Percentiles rank a stretch among this genome's conserved stretches.
These are phyloP conservation scores for Colletotrichum sp. DNA, from an alignment of 2,329 filamentous ascomycete species.

Conservation along the genomic window DNA sequence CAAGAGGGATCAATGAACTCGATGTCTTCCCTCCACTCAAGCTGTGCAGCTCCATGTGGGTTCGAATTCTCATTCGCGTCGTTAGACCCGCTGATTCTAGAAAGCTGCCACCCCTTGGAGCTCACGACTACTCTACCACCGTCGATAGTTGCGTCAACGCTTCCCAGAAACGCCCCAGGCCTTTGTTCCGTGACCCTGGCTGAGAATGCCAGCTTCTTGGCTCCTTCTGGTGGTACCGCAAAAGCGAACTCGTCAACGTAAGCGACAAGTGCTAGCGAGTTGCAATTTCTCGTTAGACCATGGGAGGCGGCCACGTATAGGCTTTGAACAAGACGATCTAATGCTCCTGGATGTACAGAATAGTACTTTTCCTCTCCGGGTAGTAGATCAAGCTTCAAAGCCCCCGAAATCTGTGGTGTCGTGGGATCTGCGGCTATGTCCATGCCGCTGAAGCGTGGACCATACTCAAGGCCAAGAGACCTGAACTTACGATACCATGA, in stretches of 20 bases:
- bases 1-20: not conserved
- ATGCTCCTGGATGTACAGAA: not conserved
- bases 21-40: not conserved
- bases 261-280: not conserved
- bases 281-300: not conserved
- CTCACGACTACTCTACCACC: not conserved
- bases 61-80: not conserved
- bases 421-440: not conserved
- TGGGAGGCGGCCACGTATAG: not conserved
- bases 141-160: not conserved
- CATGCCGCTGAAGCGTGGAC: slow-evolving; percentile 3
- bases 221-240: not conserved
- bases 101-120: slow-evolving; percentile 1
- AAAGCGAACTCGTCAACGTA: slow-evolving; percentile 8
- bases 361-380: not conserved
- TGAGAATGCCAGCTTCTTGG: not conserved
- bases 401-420: not conserved
- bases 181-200: not conserved
- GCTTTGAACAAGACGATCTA: slow-evolving; percentile 1
- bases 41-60: not conserved
- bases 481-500: slow-evolving; percentile 11
- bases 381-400: not conserved
- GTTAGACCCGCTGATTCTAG: not conserved
- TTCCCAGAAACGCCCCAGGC: not conserved
- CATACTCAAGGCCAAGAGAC: not conserved